Evolutionary conservation across 73 alveolate species (phyloP).

Genomic region (Tetrahymena thermophila): DNA sequence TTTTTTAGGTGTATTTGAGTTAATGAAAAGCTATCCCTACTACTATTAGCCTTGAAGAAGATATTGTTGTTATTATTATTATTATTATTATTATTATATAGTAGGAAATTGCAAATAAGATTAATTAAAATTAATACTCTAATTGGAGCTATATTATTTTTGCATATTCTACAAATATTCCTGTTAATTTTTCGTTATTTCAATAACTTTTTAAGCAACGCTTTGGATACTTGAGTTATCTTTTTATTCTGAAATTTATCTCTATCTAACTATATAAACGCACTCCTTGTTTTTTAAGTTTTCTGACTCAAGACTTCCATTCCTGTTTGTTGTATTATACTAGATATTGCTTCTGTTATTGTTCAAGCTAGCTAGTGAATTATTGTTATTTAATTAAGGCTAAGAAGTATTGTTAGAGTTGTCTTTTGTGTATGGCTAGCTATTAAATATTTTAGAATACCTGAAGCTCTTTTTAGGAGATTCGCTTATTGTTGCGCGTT

Average conservation of each 20-base stretch:
- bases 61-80: background rate
- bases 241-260: background rate
- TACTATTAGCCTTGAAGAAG: background rate
- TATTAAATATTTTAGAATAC: background rate
- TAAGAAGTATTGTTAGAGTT: background rate
- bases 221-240: background rate
- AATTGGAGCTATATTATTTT: background rate
- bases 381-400: background rate
- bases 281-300: background rate
- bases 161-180: background rate
- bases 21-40: background rate
- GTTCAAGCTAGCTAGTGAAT: background rate
- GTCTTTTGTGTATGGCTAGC: background rate
- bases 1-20: background rate
- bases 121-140: background rate
- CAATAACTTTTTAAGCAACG: background rate
- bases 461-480: background rate
- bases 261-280: background rate
- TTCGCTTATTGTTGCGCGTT: background rate
- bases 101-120: background rate
- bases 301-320: background rate
- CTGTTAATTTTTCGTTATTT: background rate
- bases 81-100: background rate
- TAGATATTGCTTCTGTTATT: background rate
- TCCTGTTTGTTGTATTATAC: background rate